Evolutionary conservation across 495 filamentous ascomycete genomes (phyloP).

Genomic region (Neurospora sp.): DNA sequence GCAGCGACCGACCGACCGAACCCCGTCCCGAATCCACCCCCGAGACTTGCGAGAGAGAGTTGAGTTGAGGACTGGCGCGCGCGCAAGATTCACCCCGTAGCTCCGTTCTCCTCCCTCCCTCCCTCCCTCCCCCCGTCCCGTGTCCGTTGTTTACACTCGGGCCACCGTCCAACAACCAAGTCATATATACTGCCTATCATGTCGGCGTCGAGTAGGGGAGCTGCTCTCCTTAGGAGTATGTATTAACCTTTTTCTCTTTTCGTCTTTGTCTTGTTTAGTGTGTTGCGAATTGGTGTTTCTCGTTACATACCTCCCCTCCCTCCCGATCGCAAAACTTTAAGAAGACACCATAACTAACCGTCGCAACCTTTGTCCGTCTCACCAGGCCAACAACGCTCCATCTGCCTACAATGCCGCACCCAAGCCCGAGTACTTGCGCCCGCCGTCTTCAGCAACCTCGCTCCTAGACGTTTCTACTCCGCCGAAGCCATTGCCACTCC

Average conservation of each 20-base stretch:
- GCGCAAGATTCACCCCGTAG: neutral
- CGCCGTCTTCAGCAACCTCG: constrained; percentile 2
- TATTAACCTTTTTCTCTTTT: neutral
- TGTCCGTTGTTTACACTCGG: neutral
- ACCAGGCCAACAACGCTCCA: neutral
- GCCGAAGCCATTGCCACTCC: constrained; percentile 6
- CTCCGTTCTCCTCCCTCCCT: neutral
- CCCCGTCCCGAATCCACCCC: neutral
- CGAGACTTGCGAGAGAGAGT: neutral
- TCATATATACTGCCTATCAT: constrained; percentile 23
- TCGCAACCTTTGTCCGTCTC: neutral
- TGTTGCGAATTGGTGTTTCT: neutral
- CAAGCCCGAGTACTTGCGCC: neutral
- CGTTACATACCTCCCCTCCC: constrained; percentile 8
- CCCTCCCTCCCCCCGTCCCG: neutral
- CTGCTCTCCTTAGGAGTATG: constrained; percentile 34
- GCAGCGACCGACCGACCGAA: neutral
- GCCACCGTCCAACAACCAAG: neutral
- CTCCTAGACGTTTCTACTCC: constrained; percentile 3
- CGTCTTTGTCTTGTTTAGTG: neutral
- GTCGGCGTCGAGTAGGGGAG: constrained; percentile 42
- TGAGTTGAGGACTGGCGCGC: neutral
- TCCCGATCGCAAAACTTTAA: constrained; percentile 12
- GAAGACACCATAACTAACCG: neutral
- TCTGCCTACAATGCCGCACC: constrained; percentile 1